phyloP scores from a whole-genome alignment of 331 rosid species.

The Rhamnella rubrinervis region DNA sequence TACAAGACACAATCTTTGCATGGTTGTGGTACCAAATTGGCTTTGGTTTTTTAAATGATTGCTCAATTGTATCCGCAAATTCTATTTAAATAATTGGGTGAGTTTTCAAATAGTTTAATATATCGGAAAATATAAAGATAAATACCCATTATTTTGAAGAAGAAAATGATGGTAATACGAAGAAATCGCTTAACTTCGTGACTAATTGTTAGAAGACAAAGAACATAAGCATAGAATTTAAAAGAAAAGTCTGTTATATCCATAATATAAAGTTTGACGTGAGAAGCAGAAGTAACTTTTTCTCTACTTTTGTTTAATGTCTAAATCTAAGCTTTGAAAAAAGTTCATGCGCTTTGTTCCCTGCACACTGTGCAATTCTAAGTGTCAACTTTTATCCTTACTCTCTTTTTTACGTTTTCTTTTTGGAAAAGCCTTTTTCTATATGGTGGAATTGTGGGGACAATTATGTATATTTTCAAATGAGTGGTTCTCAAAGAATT shows the following conservation, averaged over 20 bases:
- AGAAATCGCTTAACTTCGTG: too few relatives aligned
- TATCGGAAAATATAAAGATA: too few relatives aligned
- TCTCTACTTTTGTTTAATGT: neutral
- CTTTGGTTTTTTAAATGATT: too few relatives aligned
- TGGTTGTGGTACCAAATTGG: too few relatives aligned
- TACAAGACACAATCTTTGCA: too few relatives aligned
- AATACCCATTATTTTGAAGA: too few relatives aligned
- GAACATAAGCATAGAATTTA: too few relatives aligned
- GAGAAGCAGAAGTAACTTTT: conserved; percentile 33
- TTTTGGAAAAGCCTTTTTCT: conserved; percentile 30
- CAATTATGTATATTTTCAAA: conserved; percentile 21
- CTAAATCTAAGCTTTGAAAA: conserved; percentile 33
- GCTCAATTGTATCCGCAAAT: too few relatives aligned
- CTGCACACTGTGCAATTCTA: conserved; percentile 38
- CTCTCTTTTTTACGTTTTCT: conserved; percentile 21
- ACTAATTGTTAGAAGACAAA: too few relatives aligned
- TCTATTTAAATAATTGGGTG: too few relatives aligned
- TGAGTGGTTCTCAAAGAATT: neutral
- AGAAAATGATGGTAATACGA: too few relatives aligned
- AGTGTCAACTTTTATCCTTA: conserved; percentile 49
- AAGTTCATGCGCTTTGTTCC: conserved; percentile 60
- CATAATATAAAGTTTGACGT: conserved; percentile 20
- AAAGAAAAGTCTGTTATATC: neutral
- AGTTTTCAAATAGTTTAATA: too few relatives aligned
- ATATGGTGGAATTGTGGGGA: conserved; percentile 49